Evolutionary conservation across 768 basidiomycete genomes (phyloP), one percentile per base, ranked within the genome.

Genomic region (Phlegmacium glaucopus): DNA sequence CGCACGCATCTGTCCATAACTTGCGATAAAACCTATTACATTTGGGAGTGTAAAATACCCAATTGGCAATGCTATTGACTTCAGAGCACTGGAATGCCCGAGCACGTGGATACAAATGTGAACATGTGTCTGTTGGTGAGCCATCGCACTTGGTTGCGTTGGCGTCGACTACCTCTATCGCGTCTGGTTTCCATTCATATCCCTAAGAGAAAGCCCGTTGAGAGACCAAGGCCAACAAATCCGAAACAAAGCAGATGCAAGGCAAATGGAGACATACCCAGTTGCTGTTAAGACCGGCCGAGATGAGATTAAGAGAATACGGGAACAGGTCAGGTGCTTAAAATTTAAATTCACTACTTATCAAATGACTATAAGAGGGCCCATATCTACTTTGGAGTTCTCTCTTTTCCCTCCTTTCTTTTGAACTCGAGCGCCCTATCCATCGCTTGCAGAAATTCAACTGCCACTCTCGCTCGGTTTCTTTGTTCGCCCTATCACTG

Each of bases 1-100:
- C 86, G 48, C 55, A 90, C 87, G 61, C 76, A 90, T 85, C 61
- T 92, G 89, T 0, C 90, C 90, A 57, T 90, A 94, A 55, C 83
- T 87, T 52, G 90, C 89, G 27, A 91, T 48, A 63, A 89, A 92
- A 2, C 74, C 83, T 15, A 76, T 6, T n/a, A n/a, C n/a, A n/a
- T n/a, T n/a, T n/a, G n/a, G 77, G 70, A 9, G 79, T 64, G 7
- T 70, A 71, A 15, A 70, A 69, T 45, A 89, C 68, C 61, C 80
- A 89, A 56, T 84, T 82, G 4, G 85, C 83, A 48, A 93, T 76
- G 50, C 80, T 85, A 64, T 81, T 82, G 13, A 83, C 82, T 62
- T 94, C 90, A 2, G 80, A 77, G 0, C 89, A 77, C 60, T 92
- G 79, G 65, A 92, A 94, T 0, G 89, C 71, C 80, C n/a, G 75